Base-by-base conservation (phyloP, 1,284 basidiomycete genomes). In the Wallemia hederae region DNA sequence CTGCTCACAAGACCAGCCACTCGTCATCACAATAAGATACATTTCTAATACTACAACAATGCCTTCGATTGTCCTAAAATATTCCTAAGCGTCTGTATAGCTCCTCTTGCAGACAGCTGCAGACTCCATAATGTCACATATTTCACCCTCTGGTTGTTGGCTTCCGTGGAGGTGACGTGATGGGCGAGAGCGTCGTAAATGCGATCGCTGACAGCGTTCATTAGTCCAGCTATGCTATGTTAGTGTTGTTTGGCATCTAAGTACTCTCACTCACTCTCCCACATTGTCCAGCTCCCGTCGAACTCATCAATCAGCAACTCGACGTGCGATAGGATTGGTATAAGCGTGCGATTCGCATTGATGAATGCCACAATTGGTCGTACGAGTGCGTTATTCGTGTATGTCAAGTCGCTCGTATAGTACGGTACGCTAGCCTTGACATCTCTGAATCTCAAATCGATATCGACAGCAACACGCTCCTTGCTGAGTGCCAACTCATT, bases 321-420 rank as follows among this genome's bases (percentile, higher is more conserved):
- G 2, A 92, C 80, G 62, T 81, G 78, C 69, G 87, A 92, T 64
- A 82, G 85, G 61, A 96, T 89, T 11, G 90, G 90, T 1, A 96
- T 79, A 64, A 96, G 72, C 0, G 91, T 96, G 63, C 82, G 80
- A 69, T 96, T 91, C 0, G 84, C 83, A 69, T 94, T 94, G 80
- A 99, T 94, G 69, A 99, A 99, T 0, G 90, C 91, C 2, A 98
- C 94, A 64, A 99, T 97, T 2, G 94, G 92, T 62, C 94, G 74
- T 55, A 96, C 85, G 28, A 98, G 74, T n/a, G 92, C 94, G 68
- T 84, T 88, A 67, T 92, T 92, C 63, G 85, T 83, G 68, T 96
- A 88, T 60, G 85, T 88, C 62, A 99, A 69, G 66, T 91, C 85
- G 57, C 75, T 77, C 27, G 85, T 82, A 72, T 89, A 94, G 55